Evolutionary conservation across 176 grass and related monocot genomes (phyloP).

Genomic region (Otatea glauca): DNA sequence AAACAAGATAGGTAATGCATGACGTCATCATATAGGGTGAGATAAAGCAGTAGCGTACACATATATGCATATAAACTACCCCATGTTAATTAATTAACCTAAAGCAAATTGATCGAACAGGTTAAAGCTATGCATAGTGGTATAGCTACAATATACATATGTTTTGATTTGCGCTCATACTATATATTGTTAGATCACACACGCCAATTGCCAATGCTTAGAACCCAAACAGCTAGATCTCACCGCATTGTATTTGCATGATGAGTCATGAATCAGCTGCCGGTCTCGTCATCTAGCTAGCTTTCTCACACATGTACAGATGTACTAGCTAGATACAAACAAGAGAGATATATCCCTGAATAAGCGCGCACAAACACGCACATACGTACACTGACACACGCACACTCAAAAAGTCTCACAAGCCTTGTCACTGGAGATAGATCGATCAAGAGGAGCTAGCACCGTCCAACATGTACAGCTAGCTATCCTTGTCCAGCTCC

Average conservation of each 20-base stretch:
- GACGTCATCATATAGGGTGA: not conserved
- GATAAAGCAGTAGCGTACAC: not conserved
- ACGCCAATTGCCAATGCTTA: not conserved
- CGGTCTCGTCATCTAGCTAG: not conserved
- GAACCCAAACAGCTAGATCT: not conserved
- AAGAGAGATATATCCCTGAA: not conserved
- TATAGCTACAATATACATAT: not conserved
- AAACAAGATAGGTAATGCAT: not conserved
- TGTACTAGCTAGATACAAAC: not conserved
- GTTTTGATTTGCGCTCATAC: not conserved
- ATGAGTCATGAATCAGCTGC: not conserved
- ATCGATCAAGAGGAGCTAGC: not conserved
- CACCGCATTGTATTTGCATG: not conserved
- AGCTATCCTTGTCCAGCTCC: slow-evolving; percentile 1
- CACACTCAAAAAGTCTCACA: not conserved
- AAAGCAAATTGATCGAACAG: not conserved
- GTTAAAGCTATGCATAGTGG: not conserved
- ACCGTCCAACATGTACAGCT: slow-evolving; percentile 15
- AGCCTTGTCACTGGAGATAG: not conserved
- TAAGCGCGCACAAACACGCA: not conserved
- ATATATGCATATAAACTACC: not conserved
- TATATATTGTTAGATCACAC: not conserved
- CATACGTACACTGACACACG: not conserved
- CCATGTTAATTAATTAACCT: not conserved
- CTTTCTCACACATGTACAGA: not conserved